Percentiles rank a stretch among this genome's conserved stretches.
These are phyloP conservation scores for Diaporthe amygdali DNA, from an alignment of 2,329 filamentous ascomycete species.

Conservation along the genomic window DNA sequence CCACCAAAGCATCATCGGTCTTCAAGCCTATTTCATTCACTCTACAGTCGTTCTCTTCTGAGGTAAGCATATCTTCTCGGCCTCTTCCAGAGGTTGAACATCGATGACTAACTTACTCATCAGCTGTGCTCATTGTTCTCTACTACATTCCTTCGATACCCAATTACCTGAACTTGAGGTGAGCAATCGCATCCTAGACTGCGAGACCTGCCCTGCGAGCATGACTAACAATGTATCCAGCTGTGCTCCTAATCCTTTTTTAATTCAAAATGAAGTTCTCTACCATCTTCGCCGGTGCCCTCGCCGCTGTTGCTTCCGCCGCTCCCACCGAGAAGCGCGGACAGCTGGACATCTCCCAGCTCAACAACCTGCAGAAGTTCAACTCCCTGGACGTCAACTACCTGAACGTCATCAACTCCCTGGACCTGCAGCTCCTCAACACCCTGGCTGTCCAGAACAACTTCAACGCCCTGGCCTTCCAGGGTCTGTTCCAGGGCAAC, in stretches of 20 bases:
- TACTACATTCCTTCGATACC: slow-evolving; percentile 45
- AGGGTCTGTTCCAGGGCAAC: slow-evolving; percentile 45
- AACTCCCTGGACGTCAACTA: slow-evolving; percentile 48
- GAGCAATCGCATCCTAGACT: not conserved
- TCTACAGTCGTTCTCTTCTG: slow-evolving; percentile 51
- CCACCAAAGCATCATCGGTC: slow-evolving; percentile 33
- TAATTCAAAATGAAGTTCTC: slow-evolving; percentile 55
- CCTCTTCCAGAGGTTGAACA: not conserved
- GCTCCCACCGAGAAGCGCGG: slow-evolving; percentile 46
- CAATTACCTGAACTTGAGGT: slow-evolving; percentile 43
- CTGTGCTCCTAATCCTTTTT: slow-evolving; percentile 47
- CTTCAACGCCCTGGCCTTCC: slow-evolving; percentile 50
- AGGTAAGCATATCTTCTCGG: slow-evolving; percentile 40
- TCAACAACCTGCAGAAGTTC: slow-evolving; percentile 48
- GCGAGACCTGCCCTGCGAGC: slow-evolving; percentile 26
- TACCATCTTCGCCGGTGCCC: slow-evolving; percentile 48
- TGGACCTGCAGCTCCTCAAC: slow-evolving; percentile 49
- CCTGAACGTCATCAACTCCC: slow-evolving; percentile 50
- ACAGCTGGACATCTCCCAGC: slow-evolving; percentile 44
- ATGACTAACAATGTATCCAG: slow-evolving; percentile 26
- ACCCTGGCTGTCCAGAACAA: slow-evolving; percentile 48
- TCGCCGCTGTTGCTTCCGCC: slow-evolving; percentile 50
- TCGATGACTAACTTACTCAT: slow-evolving; percentile 30
- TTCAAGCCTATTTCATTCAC: slow-evolving; percentile 39
- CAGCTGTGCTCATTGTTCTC: slow-evolving; percentile 56